Evolutionary conservation across 768 basidiomycete species (phyloP), one percentile per base, ranked within the genome.

Genomic region (Russula sp.): DNA sequence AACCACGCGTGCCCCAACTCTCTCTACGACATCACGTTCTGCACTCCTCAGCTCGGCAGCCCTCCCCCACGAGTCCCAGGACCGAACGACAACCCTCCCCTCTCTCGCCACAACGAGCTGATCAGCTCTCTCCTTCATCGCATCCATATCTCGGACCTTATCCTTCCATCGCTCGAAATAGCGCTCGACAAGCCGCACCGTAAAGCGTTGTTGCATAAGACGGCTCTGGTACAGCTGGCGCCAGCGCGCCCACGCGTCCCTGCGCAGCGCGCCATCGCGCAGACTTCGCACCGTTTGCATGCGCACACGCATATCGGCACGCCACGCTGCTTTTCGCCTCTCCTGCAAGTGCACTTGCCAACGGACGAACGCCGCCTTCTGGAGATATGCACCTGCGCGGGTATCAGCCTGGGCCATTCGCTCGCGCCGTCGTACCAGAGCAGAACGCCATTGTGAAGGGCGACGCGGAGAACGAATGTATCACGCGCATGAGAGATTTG

Each of bases 401-500:
- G 70, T 70, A 2, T 77, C 73, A 26, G 84, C 81, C 34, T 77
- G 80, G 16, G 75, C 73, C 49, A 78, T 77, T 46, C 76, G 71
- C 54, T 81, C 78, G 49, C 70, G 72, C 22, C 75, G 77, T 30
- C 73, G 73, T 16, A 72, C 71, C 7, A 77, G 73, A 13, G 72
- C 72, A 60, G 77, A 75, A 61, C 79, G 81, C 92, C 92, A 94
- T 14, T 79, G 59, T 84, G 82, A 26, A 93, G 70, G 53, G 76
- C 76, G 16, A 81, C 73, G 18, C 85, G 85, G 20, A 90, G 74
- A 49, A 89, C 71, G 64, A 90, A 79, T 66, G 81, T 81, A 65
- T 89, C 83, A 59, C 88, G 81, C 32, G 92, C 92, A 62, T 85
- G 78, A 34, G 76, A 77, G 56, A 93, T 83, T 73, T 94, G 89